phyloP scores from a whole-genome alignment of 2,329 filamentous ascomycete species.

The Stagonosporopsis cucurbitacearum region DNA sequence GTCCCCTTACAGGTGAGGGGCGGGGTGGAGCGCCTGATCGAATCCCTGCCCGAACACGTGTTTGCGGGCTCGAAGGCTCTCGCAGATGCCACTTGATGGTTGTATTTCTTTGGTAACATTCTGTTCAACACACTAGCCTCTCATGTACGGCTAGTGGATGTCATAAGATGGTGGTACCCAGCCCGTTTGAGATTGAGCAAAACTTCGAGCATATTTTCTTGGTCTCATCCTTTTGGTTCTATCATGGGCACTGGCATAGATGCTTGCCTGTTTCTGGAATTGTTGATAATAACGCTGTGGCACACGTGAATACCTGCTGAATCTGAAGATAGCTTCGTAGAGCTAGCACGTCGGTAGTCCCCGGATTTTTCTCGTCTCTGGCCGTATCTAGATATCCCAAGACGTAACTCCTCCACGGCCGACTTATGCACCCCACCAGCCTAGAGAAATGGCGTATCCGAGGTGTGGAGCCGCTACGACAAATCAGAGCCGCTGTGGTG shows the following conservation, averaged over 20 bases:
- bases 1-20: no score
- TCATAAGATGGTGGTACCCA: no score
- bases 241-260: neutral
- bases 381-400: conserved; percentile 28
- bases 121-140: no score
- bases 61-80: no score
- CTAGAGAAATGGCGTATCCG: conserved; percentile 11
- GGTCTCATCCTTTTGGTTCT: no score
- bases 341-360: conserved; percentile 8
- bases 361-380: conserved; percentile 39
- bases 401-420: conserved; percentile 29
- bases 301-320: neutral
- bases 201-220: no score
- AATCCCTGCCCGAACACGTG: no score
- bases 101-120: no score
- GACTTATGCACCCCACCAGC: conserved; percentile 27
- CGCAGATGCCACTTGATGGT: no score
- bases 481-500: neutral
- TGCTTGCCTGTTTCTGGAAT: neutral
- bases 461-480: conserved; percentile 5
- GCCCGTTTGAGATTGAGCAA: no score
- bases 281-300: neutral
- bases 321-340: conserved; percentile 3
- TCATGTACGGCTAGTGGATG: no score
- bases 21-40: no score